Base-by-base conservation (phyloP, 1,139 yeast species). In the Kurtzmaniella natalensis region DNA sequence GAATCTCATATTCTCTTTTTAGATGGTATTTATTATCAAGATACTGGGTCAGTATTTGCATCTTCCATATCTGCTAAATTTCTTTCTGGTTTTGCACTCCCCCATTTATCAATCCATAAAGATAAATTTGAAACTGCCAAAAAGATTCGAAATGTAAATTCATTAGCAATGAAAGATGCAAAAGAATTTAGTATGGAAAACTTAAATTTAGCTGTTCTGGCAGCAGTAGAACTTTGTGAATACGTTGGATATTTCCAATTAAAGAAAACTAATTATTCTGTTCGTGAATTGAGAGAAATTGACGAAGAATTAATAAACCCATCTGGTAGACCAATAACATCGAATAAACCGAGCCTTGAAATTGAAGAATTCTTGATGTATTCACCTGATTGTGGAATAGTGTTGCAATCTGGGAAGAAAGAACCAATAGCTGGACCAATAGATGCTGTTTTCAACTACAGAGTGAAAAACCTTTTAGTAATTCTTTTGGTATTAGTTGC, bases 321-420 rank as follows among this genome's bases (percentile, higher is more conserved):
- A 0, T 53, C 72, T 23, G 96, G 96, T 1, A 64, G 82, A 38
- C 96, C 96, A 2, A 70, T 81, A 11, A 69, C 74, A 5, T 40
- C 51, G 0, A 41, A 47, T 5, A 53, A 81, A 1, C 96, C 96
- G 0, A 51, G 57, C 2, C 47, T 89, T 13, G 61, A 60, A 23
- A 50, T 87, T 9, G 55, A 70, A 6, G 59, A 70, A 7, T 85
- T 82, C 5, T 43, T 85, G 17, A 41, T 86, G 14, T 88, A 84
- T 49, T 86, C 96, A 0, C 96, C 96, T 0, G 95, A 89, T 51
- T 89, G 97, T 61, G 95, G 89, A 0, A 52, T 81, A 3, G 55
- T 72, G 0, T 85, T 26, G 16, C 8, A 54, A 62, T 2, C 46
- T 74, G 10, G 61, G 61, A 18, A 53, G 3, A 37, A 44, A 3